Percentiles rank a stretch among this genome's conserved stretches.
Conservation (phyloP, 2,329 filamentous ascomycete genomes). For the Hawksworthiomyces lignivorus region DNA sequence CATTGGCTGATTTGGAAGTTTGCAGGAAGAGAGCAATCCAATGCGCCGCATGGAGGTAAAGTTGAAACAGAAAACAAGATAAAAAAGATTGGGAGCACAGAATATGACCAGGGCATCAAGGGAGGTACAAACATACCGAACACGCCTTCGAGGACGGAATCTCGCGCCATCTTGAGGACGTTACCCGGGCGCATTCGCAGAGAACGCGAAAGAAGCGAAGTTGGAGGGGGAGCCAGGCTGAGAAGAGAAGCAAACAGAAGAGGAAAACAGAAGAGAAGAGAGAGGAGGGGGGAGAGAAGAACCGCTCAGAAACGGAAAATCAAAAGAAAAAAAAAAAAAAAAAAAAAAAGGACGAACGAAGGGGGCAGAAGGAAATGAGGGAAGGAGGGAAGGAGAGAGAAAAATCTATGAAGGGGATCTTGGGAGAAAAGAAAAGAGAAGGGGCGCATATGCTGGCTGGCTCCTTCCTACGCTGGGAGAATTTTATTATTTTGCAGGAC, state of each 20-base stretch:
- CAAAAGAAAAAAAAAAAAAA: too few relatives aligned
- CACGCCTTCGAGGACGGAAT: slow-evolving; percentile 47
- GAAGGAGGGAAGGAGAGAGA: slow-evolving; percentile 1
- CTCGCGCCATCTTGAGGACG: slow-evolving; percentile 43
- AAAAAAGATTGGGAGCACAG: neutral
- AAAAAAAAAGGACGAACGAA: too few relatives aligned
- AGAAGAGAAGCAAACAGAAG: neutral
- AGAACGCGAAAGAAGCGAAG: neutral
- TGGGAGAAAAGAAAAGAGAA: neutral
- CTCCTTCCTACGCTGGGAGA: neutral
- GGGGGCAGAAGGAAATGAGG: too few relatives aligned
- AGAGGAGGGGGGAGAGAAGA: too few relatives aligned
- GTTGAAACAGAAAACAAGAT: neutral
- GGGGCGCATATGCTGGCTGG: neutral
- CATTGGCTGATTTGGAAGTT: too few relatives aligned
- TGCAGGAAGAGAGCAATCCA: too few relatives aligned
- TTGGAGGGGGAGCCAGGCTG: neutral
- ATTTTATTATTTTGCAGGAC: too few relatives aligned
- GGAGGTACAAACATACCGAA: slow-evolving; percentile 39
- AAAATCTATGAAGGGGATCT: too few relatives aligned
- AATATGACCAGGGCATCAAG: neutral
- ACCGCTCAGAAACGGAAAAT: too few relatives aligned
- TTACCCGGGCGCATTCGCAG: slow-evolving; percentile 24
- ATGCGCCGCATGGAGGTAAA: too few relatives aligned
- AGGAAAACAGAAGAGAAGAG: neutral